Conservation (phyloP, 2,329 filamentous ascomycete genomes). For the Pseudocercospora vitis region DNA sequence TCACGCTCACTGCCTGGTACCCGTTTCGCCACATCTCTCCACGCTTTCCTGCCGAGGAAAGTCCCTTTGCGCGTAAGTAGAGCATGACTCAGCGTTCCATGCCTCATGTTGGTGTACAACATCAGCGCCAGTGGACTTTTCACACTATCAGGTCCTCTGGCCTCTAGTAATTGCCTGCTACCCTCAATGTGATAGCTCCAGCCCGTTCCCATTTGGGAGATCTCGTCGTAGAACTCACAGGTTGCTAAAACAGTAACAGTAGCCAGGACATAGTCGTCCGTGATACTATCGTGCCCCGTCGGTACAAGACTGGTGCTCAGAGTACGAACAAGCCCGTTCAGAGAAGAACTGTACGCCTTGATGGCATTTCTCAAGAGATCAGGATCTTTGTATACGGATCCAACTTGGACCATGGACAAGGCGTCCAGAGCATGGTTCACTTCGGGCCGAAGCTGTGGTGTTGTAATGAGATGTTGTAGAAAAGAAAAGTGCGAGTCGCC, state of each 20-base stretch:
- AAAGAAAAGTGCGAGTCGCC: slow-evolving; percentile 28
- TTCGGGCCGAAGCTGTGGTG: slow-evolving; percentile 24
- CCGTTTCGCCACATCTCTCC: slow-evolving; percentile 32
- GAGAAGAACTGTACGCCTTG: slow-evolving; percentile 28
- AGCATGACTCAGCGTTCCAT: slow-evolving; percentile 30
- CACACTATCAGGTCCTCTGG: slow-evolving; percentile 32
- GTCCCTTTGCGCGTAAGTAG: slow-evolving; percentile 33
- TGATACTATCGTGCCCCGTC: slow-evolving; percentile 6
- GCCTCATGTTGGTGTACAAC: slow-evolving; percentile 32
- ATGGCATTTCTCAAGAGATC: slow-evolving; percentile 29
- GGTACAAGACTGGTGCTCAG: slow-evolving; percentile 14
- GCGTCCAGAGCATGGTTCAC: slow-evolving; percentile 33
- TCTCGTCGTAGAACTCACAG: slow-evolving; percentile 38
- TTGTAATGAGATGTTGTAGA: slow-evolving; percentile 27
- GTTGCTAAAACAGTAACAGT: slow-evolving; percentile 33
- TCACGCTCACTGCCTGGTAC: slow-evolving; percentile 25
- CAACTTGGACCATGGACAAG: slow-evolving; percentile 34
- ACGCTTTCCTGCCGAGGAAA: slow-evolving; percentile 32
- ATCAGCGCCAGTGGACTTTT: slow-evolving; percentile 29
- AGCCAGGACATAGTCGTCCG: slow-evolving; percentile 34
- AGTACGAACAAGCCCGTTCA: slow-evolving; percentile 26
- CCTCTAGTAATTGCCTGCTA: slow-evolving; percentile 32
- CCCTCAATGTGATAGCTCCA: slow-evolving; percentile 35
- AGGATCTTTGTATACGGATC: slow-evolving; percentile 30
- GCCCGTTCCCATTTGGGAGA: slow-evolving; percentile 30